Evolutionary conservation across 2,329 filamentous ascomycete genomes (phyloP), one percentile per base, ranked within the genome.

Genomic region (Xylaria sp.): DNA sequence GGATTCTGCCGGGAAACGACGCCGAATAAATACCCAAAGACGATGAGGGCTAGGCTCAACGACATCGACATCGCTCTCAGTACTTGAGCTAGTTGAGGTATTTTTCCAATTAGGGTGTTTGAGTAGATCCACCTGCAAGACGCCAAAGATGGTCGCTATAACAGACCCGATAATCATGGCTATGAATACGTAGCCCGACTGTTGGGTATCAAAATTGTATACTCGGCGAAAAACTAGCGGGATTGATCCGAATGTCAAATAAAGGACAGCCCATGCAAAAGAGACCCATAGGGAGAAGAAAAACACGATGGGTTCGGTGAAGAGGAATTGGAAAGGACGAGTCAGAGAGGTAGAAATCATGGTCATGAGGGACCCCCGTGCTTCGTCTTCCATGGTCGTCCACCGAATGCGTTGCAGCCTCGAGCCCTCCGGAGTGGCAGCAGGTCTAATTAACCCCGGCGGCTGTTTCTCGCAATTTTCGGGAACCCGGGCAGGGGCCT

Each of bases 231-330:
- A 97, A 27, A 97, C 90, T 3, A 96, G 85, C 0, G 94, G 93
- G 5, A 97, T 88, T 0, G 93, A 91, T 16, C 89, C 88, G 73
- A 97, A 95, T 13, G 92, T 93, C 21, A 97, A 83, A 79, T 97
- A 98, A 0, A 98, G 86, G 0, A 97, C 87, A 0, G 92, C 93
- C 94, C 94, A 98, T 23, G 91, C 91, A 79, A 98, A 98, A 0
- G 93, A 87, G 0, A 94, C 91, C 94, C 94, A 98, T 0, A 97
- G 84, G 0, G 91, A 93, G 82, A 98, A 98, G 82, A 88, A 93
- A 80, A 94, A 93, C 16, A 94, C 91, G 10, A 93, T 90, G 0
- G 92, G 90, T 73, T 94, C 92, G 0, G 92, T 94, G 72, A 91
- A 82, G 18, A 94, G 87, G 1, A 94, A 85, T 75, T 90, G 88